Base-by-base conservation (phyloP, 805 yeast species). In the Saturnispora saitoi region DNA sequence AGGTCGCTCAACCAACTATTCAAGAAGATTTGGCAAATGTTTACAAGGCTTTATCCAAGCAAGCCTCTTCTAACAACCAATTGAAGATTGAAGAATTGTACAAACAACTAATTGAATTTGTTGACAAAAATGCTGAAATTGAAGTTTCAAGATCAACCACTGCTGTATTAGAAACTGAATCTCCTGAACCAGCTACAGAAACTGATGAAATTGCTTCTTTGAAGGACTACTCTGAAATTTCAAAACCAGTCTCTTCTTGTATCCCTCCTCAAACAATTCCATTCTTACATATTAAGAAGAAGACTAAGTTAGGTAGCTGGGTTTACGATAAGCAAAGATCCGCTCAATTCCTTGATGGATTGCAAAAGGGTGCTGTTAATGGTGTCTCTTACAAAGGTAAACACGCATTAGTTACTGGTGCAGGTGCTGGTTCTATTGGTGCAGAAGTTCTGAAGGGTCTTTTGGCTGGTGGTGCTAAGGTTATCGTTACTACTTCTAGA, bases 341-440 rank as follows among this genome's bases (percentile, higher is more conserved):
- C 32, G 75, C 90, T 34, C 61, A 73, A 39, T 93, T 84, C 71
- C 78, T 93, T 66, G 90, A 88, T 64, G 95, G 93, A 51, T 80
- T 93, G 63, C 98, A 93, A 71, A 76, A 77, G 54, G 96, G 95
- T 66, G 97, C 99, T 32, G 80, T 87, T 55, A 93, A 90, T 60
- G 99, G 99, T 72, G 77, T 89, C 49, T 78, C 96, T 36, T 93
- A 82, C 75, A 81, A 83, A 66, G 87, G 81, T 66, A 93, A 89
- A 70, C 81, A 82, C 57, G 96, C 90, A 46, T 78, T 93, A 61
- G 75, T 93, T 56, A 93, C 99, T 43, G 99, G 99, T 76, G 98
- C 98, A 45, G 99, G 99, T 75, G 90, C 87, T 43, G 99, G 98
- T 48, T 93, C 99, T 45, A 93, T 93, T 63, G 99, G 98, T 72